phyloP scores from a whole-genome alignment of 257 asterid genomes.

The Primulina huaijiensis region DNA sequence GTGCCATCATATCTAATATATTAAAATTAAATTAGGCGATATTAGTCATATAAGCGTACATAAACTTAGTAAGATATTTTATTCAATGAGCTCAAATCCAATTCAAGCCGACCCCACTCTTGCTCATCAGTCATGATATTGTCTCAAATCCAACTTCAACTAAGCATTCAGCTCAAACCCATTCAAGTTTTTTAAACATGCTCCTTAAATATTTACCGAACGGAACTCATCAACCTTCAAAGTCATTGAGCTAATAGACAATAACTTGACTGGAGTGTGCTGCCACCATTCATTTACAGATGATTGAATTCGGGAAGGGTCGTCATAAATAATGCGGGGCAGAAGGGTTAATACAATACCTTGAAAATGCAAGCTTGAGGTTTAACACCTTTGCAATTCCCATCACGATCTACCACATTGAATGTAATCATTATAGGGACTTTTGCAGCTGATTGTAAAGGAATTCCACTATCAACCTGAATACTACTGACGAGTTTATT shows the following conservation, averaged over 20 bases:
- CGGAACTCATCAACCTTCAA: not conserved
- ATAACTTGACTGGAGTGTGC: not conserved
- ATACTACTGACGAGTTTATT: constrained; percentile 84
- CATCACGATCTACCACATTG: constrained; percentile 82
- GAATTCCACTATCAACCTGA: constrained; percentile 92
- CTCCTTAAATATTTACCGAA: not conserved
- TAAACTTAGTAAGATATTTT: not conserved
- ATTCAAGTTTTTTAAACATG: too few relatives aligned
- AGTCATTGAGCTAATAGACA: not conserved
- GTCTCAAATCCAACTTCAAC: not conserved
- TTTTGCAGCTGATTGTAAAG: constrained; percentile 99
- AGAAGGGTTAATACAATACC: constrained; percentile 42
- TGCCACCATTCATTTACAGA: not conserved
- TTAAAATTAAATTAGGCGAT: not conserved
- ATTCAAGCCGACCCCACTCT: not conserved
- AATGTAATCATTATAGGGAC: constrained; percentile 99
- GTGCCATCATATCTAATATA: too few relatives aligned
- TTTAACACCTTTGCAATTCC: constrained; percentile 68
- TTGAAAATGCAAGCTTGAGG: constrained; percentile 99
- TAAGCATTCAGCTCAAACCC: not conserved
- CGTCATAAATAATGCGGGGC: not conserved
- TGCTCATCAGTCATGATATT: not conserved
- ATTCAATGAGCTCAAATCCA: not conserved
- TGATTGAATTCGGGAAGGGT: not conserved
- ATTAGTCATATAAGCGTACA: too few relatives aligned